Evolutionary conservation across 2,329 filamentous ascomycete genomes (phyloP).

Genomic region (Cladosporium sp.): DNA sequence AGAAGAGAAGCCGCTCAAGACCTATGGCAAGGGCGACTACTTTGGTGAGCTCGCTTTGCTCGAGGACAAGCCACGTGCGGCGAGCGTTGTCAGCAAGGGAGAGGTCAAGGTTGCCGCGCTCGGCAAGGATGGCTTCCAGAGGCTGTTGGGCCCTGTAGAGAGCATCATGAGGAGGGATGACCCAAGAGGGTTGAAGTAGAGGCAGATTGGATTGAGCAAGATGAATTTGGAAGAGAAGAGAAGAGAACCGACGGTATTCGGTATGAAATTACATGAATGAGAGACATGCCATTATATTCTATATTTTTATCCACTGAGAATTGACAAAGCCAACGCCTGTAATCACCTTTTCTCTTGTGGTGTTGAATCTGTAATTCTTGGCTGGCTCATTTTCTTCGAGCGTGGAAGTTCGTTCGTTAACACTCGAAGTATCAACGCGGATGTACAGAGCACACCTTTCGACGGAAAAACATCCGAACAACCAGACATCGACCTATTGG

Average conservation of each 20-base stretch:
- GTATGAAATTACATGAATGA: constrained; percentile 12
- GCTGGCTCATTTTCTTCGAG: neutral
- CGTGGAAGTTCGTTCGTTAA: neutral
- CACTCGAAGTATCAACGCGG: no score
- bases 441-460: neutral
- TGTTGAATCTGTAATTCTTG: neutral
- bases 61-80: constrained; percentile 90
- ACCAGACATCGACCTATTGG: neutral
- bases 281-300: constrained; percentile 12
- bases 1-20: constrained; percentile 67
- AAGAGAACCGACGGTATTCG: neutral
- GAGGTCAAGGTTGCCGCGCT: constrained; percentile 92
- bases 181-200: constrained; percentile 38
- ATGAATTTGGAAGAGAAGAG: neutral
- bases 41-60: constrained; percentile 94
- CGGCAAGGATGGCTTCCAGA: constrained; percentile 92
- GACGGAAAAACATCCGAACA: neutral
- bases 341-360: neutral
- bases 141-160: constrained; percentile 87
- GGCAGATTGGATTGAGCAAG: neutral
- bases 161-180: constrained; percentile 85
- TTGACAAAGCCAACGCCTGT: neutral
- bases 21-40: constrained; percentile 89
- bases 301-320: constrained; percentile 5
- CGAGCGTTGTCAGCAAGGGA: constrained; percentile 78